phyloP scores from a whole-genome alignment of 768 basidiomycete species.

The Amanita fuliginea region DNA sequence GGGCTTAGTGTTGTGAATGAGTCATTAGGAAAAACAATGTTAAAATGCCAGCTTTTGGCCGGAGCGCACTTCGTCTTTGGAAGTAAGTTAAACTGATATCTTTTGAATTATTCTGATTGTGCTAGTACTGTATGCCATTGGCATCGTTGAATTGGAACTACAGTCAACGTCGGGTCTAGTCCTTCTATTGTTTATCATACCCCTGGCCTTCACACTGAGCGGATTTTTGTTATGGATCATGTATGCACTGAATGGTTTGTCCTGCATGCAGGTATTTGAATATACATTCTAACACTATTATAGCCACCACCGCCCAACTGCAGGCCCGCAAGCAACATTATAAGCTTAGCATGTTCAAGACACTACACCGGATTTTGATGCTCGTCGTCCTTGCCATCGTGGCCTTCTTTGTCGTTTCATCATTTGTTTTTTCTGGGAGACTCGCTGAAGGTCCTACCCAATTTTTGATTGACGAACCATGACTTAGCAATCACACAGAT shows the following conservation, averaged over 20 bases:
- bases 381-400: slow-evolving; percentile 71
- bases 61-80: slow-evolving; percentile 88
- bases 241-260: slow-evolving; percentile 74
- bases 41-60: slow-evolving; percentile 72
- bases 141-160: slow-evolving; percentile 86
- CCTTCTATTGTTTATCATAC: slow-evolving; percentile 84
- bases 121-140: slow-evolving; percentile 82
- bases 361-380: slow-evolving; percentile 76
- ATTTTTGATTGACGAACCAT: slow-evolving; percentile 1
- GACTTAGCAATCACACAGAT: slow-evolving; percentile 32
- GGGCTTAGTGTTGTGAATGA: slow-evolving; percentile 90
- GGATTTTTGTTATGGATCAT: slow-evolving; percentile 95
- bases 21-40: slow-evolving; percentile 75
- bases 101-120: neutral
- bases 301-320: slow-evolving; percentile 84
- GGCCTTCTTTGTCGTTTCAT: slow-evolving; percentile 88
- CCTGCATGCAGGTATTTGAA: neutral
- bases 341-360: slow-evolving; percentile 83
- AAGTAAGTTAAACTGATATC: slow-evolving; percentile 44
- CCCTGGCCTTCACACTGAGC: slow-evolving; percentile 91
- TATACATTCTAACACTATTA: slow-evolving; percentile 3
- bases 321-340: slow-evolving; percentile 76
- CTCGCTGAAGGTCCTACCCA: slow-evolving; percentile 66
- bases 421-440: slow-evolving; percentile 84
- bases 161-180: slow-evolving; percentile 83